phyloP scores from a whole-genome alignment of 352 stramenopile species.

The Thalassiosira mediterranea region DNA sequence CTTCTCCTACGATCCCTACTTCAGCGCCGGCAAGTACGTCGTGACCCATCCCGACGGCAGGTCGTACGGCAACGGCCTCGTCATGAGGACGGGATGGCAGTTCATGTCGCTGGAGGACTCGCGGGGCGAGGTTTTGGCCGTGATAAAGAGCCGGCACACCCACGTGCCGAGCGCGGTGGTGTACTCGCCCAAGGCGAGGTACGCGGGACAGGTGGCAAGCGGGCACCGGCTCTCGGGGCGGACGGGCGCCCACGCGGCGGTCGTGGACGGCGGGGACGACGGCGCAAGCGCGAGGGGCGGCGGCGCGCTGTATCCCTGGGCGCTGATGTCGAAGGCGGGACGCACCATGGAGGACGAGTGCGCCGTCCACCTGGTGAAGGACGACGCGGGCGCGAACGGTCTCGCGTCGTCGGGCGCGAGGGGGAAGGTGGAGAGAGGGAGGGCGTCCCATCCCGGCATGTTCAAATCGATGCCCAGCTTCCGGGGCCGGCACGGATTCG shows the following conservation, averaged over 20 bases:
- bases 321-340: conserved; percentile 42
- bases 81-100: conserved; percentile 21
- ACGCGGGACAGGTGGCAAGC: conserved; percentile 31
- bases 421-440: background rate
- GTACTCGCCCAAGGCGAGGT: conserved; percentile 38
- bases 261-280: conserved; percentile 11
- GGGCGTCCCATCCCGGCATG: conserved; percentile 1
- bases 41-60: conserved; percentile 19
- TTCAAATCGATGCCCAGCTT: conserved; percentile 31
- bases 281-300: background rate
- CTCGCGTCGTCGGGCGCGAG: no score
- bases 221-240: conserved; percentile 16
- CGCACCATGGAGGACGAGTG: conserved; percentile 25
- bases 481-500: conserved; percentile 34
- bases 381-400: background rate
- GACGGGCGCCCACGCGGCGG: background rate
- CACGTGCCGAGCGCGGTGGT: conserved; percentile 29
- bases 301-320: conserved; percentile 49
- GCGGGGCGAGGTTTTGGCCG: conserved; percentile 16
- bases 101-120: conserved; percentile 53
- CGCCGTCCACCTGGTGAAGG: conserved; percentile 36
- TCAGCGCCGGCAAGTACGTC: conserved; percentile 26
- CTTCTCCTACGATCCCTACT: conserved; percentile 55
- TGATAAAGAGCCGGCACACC: conserved; percentile 41
- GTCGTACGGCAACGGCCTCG: conserved; percentile 42